Evolutionary conservation across 2,329 filamentous ascomycete genomes (phyloP).

Genomic region (Phyllosticta capitalensis): DNA sequence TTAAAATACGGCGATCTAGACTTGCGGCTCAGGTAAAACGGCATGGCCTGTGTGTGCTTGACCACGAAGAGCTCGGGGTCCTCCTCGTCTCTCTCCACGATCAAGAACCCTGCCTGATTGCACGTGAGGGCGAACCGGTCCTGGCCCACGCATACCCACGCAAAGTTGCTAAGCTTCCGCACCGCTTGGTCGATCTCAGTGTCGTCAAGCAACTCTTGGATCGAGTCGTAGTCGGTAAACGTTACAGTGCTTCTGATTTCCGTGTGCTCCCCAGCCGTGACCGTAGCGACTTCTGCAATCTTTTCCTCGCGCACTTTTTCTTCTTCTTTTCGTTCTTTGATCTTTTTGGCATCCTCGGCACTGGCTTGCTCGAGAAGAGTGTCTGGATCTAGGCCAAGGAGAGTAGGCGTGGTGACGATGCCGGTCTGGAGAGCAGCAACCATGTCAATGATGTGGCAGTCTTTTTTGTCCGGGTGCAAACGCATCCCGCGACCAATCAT

Average conservation of each 20-base stretch:
- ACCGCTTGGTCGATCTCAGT: conserved; percentile 71
- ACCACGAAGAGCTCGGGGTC: conserved; percentile 39
- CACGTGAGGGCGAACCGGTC: conserved; percentile 63
- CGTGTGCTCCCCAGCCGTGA: conserved; percentile 42
- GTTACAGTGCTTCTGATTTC: conserved; percentile 42
- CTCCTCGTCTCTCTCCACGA: conserved; percentile 32
- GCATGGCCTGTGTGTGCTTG: conserved; percentile 34
- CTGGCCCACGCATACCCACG: conserved; percentile 74
- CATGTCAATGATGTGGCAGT: conserved; percentile 96
- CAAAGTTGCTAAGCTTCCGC: conserved; percentile 59
- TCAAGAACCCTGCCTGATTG: conserved; percentile 49
- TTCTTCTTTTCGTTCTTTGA: conserved; percentile 41
- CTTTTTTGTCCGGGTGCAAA: conserved; percentile 65
- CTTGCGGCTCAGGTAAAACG: conserved; percentile 10
- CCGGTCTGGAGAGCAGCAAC: conserved; percentile 77
- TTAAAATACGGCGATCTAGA: conserved; percentile 49
- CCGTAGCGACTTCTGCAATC: conserved; percentile 61
- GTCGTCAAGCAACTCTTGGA: conserved; percentile 85
- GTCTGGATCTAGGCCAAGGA: conserved; percentile 83
- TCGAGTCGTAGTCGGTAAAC: conserved; percentile 84
- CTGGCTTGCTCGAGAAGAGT: conserved; percentile 63
- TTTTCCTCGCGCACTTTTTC: conserved; percentile 31
- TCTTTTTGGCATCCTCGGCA: conserved; percentile 49
- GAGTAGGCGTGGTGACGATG: conserved; percentile 79
- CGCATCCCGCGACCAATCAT: conserved; percentile 97